Evolutionary conservation across 441 rosid genomes (phyloP).

Genomic region (Populus hybrid): DNA sequence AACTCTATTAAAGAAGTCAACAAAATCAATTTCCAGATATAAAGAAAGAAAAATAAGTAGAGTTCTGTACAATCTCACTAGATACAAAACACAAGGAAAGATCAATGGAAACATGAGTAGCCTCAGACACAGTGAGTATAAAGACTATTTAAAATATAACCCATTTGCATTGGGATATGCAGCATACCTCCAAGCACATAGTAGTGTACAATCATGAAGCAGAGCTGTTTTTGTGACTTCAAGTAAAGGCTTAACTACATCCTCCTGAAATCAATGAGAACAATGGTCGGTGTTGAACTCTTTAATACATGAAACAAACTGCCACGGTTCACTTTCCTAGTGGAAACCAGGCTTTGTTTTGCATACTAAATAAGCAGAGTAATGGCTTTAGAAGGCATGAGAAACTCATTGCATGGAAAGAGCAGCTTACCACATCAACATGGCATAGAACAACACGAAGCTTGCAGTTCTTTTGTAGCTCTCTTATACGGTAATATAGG

Average conservation of each 20-base stretch:
- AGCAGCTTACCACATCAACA: conserved; percentile 72
- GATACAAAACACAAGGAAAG: background rate
- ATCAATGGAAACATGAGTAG: background rate
- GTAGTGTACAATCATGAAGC: conserved; percentile 89
- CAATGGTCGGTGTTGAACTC: conserved; percentile 11
- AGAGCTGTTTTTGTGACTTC: conserved; percentile 87
- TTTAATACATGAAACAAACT: conserved; percentile 5
- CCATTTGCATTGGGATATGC: background rate
- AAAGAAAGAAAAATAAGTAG: background rate
- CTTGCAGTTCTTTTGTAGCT: conserved; percentile 79
- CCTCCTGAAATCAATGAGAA: conserved; percentile 56
- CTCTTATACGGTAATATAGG: conserved; percentile 86
- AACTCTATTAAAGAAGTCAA: background rate
- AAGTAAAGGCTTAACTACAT: conserved; percentile 81
- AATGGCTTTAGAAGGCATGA: background rate
- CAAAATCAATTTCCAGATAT: background rate
- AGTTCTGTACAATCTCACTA: background rate
- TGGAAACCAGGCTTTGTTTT: background rate
- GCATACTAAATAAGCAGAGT: background rate
- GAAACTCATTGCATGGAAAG: background rate
- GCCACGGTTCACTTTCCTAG: background rate
- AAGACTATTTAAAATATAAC: background rate
- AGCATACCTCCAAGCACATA: conserved; percentile 86
- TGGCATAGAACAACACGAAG: conserved; percentile 87
- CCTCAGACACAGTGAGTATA: background rate